Evolutionary conservation across 345 rosid genomes (phyloP).

Genomic region (Noccaea caerulescens): DNA sequence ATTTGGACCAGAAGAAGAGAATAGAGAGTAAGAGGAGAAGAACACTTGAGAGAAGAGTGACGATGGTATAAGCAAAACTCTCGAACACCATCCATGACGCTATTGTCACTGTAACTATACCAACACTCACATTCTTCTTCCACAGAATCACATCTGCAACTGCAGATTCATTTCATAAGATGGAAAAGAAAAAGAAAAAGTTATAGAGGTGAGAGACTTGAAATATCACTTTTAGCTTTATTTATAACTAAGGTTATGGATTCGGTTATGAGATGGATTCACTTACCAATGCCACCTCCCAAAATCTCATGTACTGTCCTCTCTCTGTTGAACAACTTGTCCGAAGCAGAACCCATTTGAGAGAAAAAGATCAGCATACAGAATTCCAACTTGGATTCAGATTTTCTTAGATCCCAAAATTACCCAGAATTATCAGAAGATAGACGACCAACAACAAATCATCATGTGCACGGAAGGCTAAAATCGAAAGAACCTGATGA

Average conservation of each 20-base stretch:
- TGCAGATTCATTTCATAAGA: conserved; percentile 49
- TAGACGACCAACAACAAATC: not conserved
- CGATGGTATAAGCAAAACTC: conserved; percentile 78
- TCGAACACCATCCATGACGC: conserved; percentile 92
- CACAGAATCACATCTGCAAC: conserved; percentile 93
- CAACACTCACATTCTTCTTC: conserved; percentile 73
- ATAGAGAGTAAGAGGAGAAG: conserved; percentile 76
- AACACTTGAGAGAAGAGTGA: conserved; percentile 86
- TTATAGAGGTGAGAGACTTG: conserved; percentile 7
- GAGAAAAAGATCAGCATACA: conserved; percentile 20
- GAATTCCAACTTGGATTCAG: conserved; percentile 39
- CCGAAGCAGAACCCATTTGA: conserved; percentile 60
- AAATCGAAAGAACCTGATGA: conserved; percentile 21
- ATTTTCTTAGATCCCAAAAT: conserved; percentile 52
- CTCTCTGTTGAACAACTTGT: conserved; percentile 67
- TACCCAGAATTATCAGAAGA: conserved; percentile 27
- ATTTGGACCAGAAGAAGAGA: conserved; percentile 95
- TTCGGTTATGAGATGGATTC: conserved; percentile 14
- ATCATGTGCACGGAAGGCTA: conserved; percentile 24
- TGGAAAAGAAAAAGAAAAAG: not conserved
- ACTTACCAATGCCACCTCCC: conserved; percentile 81
- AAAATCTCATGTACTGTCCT: conserved; percentile 76
- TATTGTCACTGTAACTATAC: conserved; percentile 67
- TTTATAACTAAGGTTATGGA: not conserved
- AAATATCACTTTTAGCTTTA: not conserved